Base-by-base conservation (phyloP, 2,329 filamentous ascomycete species). In the Aspergillus hiratsukae region DNA sequence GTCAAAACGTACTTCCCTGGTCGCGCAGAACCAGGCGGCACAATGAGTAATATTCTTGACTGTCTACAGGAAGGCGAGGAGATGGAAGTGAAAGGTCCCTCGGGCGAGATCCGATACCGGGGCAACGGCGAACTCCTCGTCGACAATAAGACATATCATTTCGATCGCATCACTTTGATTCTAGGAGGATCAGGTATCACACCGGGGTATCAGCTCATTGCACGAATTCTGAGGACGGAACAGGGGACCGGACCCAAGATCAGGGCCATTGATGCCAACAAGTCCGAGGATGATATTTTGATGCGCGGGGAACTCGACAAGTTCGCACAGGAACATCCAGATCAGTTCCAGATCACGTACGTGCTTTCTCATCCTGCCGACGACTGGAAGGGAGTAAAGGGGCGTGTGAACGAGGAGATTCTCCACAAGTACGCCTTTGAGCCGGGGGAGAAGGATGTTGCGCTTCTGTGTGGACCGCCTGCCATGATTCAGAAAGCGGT, bases 1-100 rank as follows among this genome's bases (percentile, higher is more conserved):
- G 72, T 81, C 40, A 82, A 83, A 60, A 82, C 79, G 0, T 83
- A 83, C 62, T 80, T 78, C 54, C 79, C 80, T 0, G 73, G 69
- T 40, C 59, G 69, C 0, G 67, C 69, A 2, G 78, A 81, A 59
- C 80, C 80, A 1, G 80, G 81, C 14, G 80, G 81, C n/a, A 80
- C 80, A 9, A 75, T 83, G 69, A 78, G 73, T 45, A 82, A 81
- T 56, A 77, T 83, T 51, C 75, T 83, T 2, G 78, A 82, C 64
- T 78, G 72, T 61, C 75, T 83, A 53, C 74, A 74, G 0, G 61
- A 78, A 1, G 76, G 78, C 19, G 77, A 81, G 60, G 74, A 79
- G 55, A 69, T 82, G 29, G 81, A 84, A 59, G 73, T 83, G 31
- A 77, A 76, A 14, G 81, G 81, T 0, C 81, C 81, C 0, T 76